Evolutionary conservation across 1,284 basidiomycete genomes (phyloP), one percentile per base, ranked within the genome.

Genomic region (Megacollybia platyphylla): DNA sequence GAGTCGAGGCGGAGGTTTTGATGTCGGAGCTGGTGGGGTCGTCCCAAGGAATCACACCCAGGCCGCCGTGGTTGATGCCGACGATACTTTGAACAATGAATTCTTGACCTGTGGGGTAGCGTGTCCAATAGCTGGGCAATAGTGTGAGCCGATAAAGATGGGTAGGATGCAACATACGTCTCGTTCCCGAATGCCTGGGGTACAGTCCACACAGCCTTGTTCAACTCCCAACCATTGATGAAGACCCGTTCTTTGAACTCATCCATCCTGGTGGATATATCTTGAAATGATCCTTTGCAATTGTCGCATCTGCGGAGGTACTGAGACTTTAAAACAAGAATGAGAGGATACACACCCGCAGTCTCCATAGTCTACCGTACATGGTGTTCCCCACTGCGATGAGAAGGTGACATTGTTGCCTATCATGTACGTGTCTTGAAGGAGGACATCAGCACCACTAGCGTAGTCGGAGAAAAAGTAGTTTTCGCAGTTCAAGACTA

Each of bases 401-500:
- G 80, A 84, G 51, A 67, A 77, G 0, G 74, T 80, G 20, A 76
- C 71, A 46, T 86, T 84, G 55, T 78, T 82, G 9, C 71, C 75
- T 45, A 87, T 66, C 56, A 73, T 74, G 50, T 70, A 72, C 3
- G 62, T 55, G 47, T 71, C 68, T 49, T 69, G 67, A 54, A 68
- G 45, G 15, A 70, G 51, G 37, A 87, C 67, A 48, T 86, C 80
- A 8, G 76, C 62, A 1, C 80, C 82, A 0, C 61, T 55, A 0
- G 70, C 61, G 49, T 81, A 81, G 18, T 64, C 67, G 34, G 64
- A 61, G 61, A 77, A 86, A 49, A 69, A 67, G 54, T 76, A 86
- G 56, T 86, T 67, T 52, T 81, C 57, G 61, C 84, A 86, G 52
- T 87, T 86, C 29, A 86, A 65, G 4, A 83, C 80, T 1, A 86